A percentile compares a stretch with the other conserved stretches of the same genome.
Evolutionary conservation across 345 rosid genomes (phyloP).

Genomic region (Cardamine occulta): DNA sequence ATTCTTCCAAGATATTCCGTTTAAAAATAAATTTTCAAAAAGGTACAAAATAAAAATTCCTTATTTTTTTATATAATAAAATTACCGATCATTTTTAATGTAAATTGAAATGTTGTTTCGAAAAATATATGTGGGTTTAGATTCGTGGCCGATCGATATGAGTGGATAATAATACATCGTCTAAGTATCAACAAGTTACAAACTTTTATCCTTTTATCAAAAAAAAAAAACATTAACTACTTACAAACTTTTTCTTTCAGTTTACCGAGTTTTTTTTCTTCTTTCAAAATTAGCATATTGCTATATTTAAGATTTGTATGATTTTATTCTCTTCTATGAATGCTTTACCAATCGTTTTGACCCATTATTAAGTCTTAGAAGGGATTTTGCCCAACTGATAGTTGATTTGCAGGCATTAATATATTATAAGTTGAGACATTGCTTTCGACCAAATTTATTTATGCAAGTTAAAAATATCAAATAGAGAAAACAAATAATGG

Average conservation of each 20-base stretch:
- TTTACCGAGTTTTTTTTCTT: background rate
- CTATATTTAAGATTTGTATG: slow-evolving; percentile 13
- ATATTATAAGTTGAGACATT: slow-evolving; percentile 36
- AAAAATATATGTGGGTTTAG: too few species aligned
- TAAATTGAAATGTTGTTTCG: background rate
- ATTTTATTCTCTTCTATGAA: slow-evolving; percentile 12
- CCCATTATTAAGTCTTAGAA: slow-evolving; percentile 17
- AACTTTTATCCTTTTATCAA: too few species aligned
- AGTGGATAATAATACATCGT: background rate
- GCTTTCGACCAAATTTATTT: slow-evolving; percentile 38
- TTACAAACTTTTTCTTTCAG: background rate
- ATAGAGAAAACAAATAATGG: background rate
- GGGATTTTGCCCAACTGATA: slow-evolving; percentile 32
- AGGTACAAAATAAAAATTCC: too few species aligned
- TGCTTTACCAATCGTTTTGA: slow-evolving; percentile 22
- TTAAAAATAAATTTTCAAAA: too few species aligned
- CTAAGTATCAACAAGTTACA: background rate
- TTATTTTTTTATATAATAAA: background rate
- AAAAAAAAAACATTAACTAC: background rate
- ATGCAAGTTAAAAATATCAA: slow-evolving; percentile 14
- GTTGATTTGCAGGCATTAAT: slow-evolving; percentile 32
- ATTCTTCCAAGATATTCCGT: too few species aligned
- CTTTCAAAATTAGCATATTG: background rate
- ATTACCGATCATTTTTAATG: background rate
- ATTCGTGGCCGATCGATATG: background rate